These are phyloP conservation scores for Pseudevernia furfuracea DNA, from an alignment of 495 filamentous ascomycete genomes.

Conservation along the genomic window DNA sequence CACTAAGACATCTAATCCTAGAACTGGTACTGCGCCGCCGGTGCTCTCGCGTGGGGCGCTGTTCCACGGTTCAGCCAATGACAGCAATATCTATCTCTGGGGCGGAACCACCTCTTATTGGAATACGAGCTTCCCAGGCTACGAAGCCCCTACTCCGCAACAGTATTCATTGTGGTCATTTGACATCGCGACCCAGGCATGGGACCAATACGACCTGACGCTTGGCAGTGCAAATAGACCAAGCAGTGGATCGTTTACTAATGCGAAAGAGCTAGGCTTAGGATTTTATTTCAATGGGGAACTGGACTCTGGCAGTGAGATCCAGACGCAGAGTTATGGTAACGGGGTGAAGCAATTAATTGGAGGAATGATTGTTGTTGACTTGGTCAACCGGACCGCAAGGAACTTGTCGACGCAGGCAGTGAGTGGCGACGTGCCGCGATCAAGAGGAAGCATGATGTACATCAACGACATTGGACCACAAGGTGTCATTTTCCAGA, in stretches of 20 bases:
- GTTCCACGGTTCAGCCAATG: constrained; percentile 28
- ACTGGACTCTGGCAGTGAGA: constrained; percentile 32
- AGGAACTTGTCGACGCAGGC: constrained; percentile 33
- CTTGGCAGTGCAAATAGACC: not conserved
- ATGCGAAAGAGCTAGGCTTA: constrained; percentile 16
- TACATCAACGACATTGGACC: constrained; percentile 32
- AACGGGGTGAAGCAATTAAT: constrained; percentile 23
- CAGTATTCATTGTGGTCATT: constrained; percentile 30
- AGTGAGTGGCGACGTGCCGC: constrained; percentile 26
- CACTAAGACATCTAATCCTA: constrained; percentile 29
- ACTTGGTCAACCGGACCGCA: constrained; percentile 31
- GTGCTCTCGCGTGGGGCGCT: constrained; percentile 32
- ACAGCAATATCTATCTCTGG: constrained; percentile 31
- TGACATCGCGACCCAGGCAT: constrained; percentile 23
- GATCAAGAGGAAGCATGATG: constrained; percentile 29
- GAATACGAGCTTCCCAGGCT: constrained; percentile 34
- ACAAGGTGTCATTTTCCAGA: constrained; percentile 33
- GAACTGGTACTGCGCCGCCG: constrained; percentile 27
- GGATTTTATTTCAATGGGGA: constrained; percentile 39
- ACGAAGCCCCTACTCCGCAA: constrained; percentile 22
- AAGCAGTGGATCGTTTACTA: not conserved
- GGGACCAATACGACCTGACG: constrained; percentile 25
- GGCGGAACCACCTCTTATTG: constrained; percentile 32
- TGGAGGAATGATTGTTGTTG: constrained; percentile 35
- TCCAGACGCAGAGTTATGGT: constrained; percentile 20